These are phyloP conservation scores for Rhizopogon vinicolor DNA, from an alignment of 768 basidiomycete species.

Conservation along the genomic window DNA sequence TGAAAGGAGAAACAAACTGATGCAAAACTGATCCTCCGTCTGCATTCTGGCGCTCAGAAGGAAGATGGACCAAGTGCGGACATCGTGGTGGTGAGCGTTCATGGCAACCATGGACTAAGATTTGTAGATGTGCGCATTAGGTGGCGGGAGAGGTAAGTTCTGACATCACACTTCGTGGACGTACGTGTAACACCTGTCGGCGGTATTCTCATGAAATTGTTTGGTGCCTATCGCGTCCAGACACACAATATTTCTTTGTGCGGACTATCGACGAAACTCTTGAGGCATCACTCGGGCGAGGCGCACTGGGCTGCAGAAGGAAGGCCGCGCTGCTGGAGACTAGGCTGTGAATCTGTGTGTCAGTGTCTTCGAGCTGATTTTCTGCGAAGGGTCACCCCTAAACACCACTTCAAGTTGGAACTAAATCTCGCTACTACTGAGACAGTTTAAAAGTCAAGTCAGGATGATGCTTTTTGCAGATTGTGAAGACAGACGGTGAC, in stretches of 20 bases:
- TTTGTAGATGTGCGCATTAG: slow-evolving; percentile 72
- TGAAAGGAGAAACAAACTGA: too few relatives aligned
- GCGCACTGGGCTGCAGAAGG: slow-evolving; percentile 60
- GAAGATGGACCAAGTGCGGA: slow-evolving; percentile 94
- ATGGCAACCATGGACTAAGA: not conserved
- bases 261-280: slow-evolving; percentile 74
- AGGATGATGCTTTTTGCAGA: too few relatives aligned
- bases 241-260: slow-evolving; percentile 81
- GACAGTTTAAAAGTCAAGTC: too few relatives aligned
- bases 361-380: not conserved
- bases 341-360: slow-evolving; percentile 32
- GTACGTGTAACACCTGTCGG: slow-evolving; percentile 76
- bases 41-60: slow-evolving; percentile 72
- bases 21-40: too few relatives aligned
- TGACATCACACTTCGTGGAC: slow-evolving; percentile 78
- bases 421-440: too few relatives aligned
- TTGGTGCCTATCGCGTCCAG: slow-evolving; percentile 85
- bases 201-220: slow-evolving; percentile 87
- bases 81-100: slow-evolving; percentile 66
- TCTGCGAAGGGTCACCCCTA: too few relatives aligned
- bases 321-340: slow-evolving; percentile 48
- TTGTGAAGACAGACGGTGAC: too few relatives aligned
- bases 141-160: slow-evolving; percentile 82
- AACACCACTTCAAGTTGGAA: too few relatives aligned
- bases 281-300: slow-evolving; percentile 78